Percentiles rank a stretch among this genome's conserved stretches.
These are phyloP conservation scores for Candida morakotiae DNA, from an alignment of 805 yeast genomes.

Conservation along the genomic window DNA sequence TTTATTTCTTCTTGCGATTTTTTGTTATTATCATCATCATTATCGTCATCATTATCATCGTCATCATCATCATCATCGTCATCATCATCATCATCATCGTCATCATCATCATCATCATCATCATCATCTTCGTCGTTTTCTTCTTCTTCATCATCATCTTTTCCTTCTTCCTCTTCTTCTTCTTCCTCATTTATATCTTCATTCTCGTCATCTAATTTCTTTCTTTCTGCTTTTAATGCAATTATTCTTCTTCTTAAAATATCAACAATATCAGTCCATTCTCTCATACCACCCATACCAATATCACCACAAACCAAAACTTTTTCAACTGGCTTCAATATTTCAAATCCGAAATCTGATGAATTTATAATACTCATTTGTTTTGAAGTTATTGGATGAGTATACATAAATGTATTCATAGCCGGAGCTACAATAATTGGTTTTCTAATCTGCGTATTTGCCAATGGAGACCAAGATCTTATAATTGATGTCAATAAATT, in stretches of 20 bases:
- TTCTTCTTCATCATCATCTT: conserved; percentile 35
- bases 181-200: conserved; percentile 32
- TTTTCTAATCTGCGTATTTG: conserved; percentile 20
- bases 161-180: conserved; percentile 35
- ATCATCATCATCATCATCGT: conserved; percentile 29
- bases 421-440: conserved; percentile 47
- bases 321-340: conserved; percentile 44
- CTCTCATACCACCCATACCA: conserved; percentile 50
- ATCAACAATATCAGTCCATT: conserved; percentile 44
- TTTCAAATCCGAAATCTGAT: conserved; percentile 39
- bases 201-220: conserved; percentile 21
- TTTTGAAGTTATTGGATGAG: conserved; percentile 42
- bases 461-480: conserved; percentile 37
- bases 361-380: conserved; percentile 30
- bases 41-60: conserved; percentile 12
- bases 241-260: conserved; percentile 33
- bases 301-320: conserved; percentile 46
- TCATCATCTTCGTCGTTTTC: conserved; percentile 37
- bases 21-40: conserved; percentile 4
- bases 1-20: conserved; percentile 22
- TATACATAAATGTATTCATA: conserved; percentile 46
- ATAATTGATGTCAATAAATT: conserved; percentile 40
- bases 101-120: conserved; percentile 32
- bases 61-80: conserved; percentile 32
- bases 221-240: conserved; percentile 23